Evolutionary conservation across 257 asterid species (phyloP), one percentile per base, ranked within the genome.

Genomic region (Prunella vulgaris): DNA sequence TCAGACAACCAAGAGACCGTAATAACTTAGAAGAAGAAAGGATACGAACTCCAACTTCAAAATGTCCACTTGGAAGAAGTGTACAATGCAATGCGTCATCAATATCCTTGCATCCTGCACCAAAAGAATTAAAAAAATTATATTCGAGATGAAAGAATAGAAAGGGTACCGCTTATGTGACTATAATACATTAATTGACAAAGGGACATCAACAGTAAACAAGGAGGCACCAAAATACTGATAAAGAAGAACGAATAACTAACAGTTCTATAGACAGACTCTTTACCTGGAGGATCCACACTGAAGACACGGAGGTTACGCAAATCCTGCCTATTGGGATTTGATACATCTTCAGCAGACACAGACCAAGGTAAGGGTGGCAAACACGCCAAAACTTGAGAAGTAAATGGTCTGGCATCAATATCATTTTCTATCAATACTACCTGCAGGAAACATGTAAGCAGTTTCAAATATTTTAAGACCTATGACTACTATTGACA

Each of bases 1-100:
- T 58, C 33, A 24, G 67, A 40, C 35, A 71, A 71, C 51, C 60
- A 59, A 20, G 64, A 17, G 52, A 53, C 32, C 71, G 21, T 53
- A 75, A 32, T 44, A 33, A 64, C 51, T 10, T 14, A 21, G 59
- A 48, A 15, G 64, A 69, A 57, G 37, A 75, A 80, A 88, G 96
- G 94, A 93, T 93, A 94, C 96, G 99, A 44, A 94, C 99, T 82
- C 99, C 99, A 52, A 94, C 97, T 91, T 91, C 97, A 81, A 86
- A 94, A 80, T 89, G 87, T 60, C 97, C 99, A 81, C 77, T 87
- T 40, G 96, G 87, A 75, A 94, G 96, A 85, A 84, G 80, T 56
- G 86, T 82, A 64, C 97, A 94, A 73, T 94, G 99, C 79, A 94
- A 78, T 58, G 99, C 99, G 77, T 94, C 99, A 86, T 94, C 99